These are phyloP conservation scores for Raffaelea arxii DNA, from an alignment of 2,329 filamentous ascomycete species.

Conservation along the genomic window DNA sequence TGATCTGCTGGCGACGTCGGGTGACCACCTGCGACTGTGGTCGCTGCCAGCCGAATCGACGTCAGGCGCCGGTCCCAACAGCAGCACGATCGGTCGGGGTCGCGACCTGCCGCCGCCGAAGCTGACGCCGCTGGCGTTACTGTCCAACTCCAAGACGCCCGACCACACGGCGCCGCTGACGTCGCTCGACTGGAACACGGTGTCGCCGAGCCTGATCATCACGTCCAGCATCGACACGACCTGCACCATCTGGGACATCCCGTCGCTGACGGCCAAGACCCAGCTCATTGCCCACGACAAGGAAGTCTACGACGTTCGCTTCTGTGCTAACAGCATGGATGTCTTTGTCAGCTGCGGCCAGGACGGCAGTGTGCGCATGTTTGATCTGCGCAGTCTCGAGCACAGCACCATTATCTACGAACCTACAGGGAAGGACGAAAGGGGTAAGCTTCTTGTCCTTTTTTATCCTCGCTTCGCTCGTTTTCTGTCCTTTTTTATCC, in stretches of 20 bases:
- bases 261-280: conserved; percentile 93
- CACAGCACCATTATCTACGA: conserved; percentile 99
- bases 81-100: conserved; percentile 22
- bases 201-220: conserved; percentile 94
- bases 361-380: conserved; percentile 97
- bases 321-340: conserved; percentile 97
- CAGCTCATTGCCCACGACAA: conserved; percentile 98
- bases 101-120: conserved; percentile 59
- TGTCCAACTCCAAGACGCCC: conserved; percentile 97
- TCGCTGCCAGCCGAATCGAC: conserved; percentile 64
- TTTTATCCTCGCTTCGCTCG: background rate
- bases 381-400: conserved; percentile 89
- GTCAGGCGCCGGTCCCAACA: conserved; percentile 49
- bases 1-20: conserved; percentile 87
- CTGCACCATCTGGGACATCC: conserved; percentile 99
- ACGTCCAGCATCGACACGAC: conserved; percentile 98
- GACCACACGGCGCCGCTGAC: conserved; percentile 96
- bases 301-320: conserved; percentile 96
- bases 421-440: conserved; percentile 75
- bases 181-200: conserved; percentile 94
- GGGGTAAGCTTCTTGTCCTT: conserved; percentile 39
- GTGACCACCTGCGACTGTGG: conserved; percentile 89
- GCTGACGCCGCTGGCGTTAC: conserved; percentile 79
- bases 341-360: conserved; percentile 97
- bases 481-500: background rate